phyloP scores from a whole-genome alignment of 257 asterid genomes.

The Jacaranda mimosifolia region DNA sequence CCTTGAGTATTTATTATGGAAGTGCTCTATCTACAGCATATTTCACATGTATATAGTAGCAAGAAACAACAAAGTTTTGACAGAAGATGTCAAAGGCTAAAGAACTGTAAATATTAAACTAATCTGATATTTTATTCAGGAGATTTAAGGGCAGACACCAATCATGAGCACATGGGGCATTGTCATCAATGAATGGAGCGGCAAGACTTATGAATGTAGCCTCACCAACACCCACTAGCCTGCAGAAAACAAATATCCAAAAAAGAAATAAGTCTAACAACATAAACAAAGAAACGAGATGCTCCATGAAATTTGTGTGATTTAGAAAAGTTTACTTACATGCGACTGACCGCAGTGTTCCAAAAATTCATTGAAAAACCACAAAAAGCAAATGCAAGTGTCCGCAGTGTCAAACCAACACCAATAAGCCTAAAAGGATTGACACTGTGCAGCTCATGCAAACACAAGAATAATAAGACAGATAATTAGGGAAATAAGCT shows the following conservation, averaged over 20 bases:
- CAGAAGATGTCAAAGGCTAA: conserved; percentile 14
- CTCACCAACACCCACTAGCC: conserved; percentile 99
- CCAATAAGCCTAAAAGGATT: conserved; percentile 98
- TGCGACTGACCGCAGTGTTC: conserved; percentile 80
- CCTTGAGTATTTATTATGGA: conserved; percentile 23
- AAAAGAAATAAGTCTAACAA: conserved; percentile 1
- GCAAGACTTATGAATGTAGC: conserved; percentile 96
- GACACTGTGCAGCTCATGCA: conserved; percentile 65
- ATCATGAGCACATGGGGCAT: conserved; percentile 92
- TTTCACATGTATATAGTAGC: conserved; percentile 20
- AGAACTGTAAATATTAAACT: conserved; percentile 19
- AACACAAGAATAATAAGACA: conserved; percentile 33
- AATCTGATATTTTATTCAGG: conserved; percentile 13
- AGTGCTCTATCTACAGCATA: conserved; percentile 14
- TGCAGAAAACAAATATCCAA: conserved; percentile 40
- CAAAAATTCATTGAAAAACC: conserved; percentile 86
- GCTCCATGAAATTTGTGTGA: conserved; percentile 22
- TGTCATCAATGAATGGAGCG: conserved; percentile 98
- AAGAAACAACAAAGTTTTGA: background rate
- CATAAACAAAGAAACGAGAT: conserved; percentile 9
- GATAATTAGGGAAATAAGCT: conserved; percentile 8
- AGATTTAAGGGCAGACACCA: conserved; percentile 25
- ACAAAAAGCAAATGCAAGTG: conserved; percentile 84
- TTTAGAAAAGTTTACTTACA: conserved; percentile 62
- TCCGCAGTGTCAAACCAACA: conserved; percentile 92